Base-by-base conservation (phyloP, 192 early-diverging fungal species). In the Chytriomyces hyalinus region DNA sequence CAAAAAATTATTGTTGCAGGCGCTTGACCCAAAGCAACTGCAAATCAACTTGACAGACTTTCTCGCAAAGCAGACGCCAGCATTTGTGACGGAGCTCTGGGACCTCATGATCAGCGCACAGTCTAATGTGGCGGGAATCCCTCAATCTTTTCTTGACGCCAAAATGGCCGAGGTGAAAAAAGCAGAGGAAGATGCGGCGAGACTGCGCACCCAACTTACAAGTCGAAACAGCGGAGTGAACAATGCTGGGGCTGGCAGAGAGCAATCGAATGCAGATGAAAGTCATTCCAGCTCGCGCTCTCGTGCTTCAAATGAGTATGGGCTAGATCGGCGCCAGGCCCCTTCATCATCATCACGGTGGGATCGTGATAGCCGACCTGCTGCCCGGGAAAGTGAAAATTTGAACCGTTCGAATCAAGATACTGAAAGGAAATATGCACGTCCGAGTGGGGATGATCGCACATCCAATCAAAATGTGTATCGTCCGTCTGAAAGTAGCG, bases 31-130 rank as follows among this genome's bases (percentile, higher is more conserved):
- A 50, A 92, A 91, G 72, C 76, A 87, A 20, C 94, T 99, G 87
- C 97, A 99, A 81, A 95, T 98, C 70, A 94, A 95, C 74, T 85
- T 99, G 8, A 96, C 95, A 3, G 96, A 96, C 10, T 99, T 99
- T 73, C 83, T 99, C 22, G 86, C 85, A 22, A 95, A 93, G 20
- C n/a, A 75, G 46, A 86, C 97, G 6, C 84, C 85, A 45, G 80
- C 70, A 5, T 98, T 99, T 83, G 91, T 98, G 77, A 84, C 90
- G 49, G 91, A 93, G 69, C 87, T 99, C 11, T 99, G 97, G 97
- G 84, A 84, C n/a, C 82, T 97, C 11, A 83, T 98, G 8, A 76
- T 97, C n/a, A 92, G 91, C 78, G 97, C 97, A 3, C 96, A 98
- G 75, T 84, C 86, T 20, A 88, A 87, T 51, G 81, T 89, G 9